These are phyloP conservation scores for Chlorella vulgaris DNA, from an alignment of 139 green algal genomes.

Conservation along the genomic window DNA sequence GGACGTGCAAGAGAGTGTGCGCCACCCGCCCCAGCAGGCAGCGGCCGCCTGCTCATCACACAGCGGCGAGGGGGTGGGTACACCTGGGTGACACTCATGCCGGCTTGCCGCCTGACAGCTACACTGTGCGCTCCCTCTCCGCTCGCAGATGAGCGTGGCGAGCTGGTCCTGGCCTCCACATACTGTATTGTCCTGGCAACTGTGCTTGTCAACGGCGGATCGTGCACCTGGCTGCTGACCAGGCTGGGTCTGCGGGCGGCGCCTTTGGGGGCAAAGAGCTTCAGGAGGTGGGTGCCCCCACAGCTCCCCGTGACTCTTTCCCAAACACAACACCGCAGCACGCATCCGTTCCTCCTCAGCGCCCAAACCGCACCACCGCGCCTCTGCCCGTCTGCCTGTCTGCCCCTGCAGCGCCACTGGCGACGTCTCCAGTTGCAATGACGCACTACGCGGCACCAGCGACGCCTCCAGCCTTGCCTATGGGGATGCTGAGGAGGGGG, in stretches of 20 bases:
- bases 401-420: background rate
- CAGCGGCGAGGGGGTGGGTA: too few species aligned
- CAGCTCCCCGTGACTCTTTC: too few species aligned
- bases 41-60: background rate
- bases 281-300: too few species aligned
- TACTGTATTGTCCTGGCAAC: constrained; percentile 66
- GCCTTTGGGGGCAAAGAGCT: background rate
- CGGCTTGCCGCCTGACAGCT: too few species aligned
- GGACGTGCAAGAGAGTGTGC: background rate
- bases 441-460: background rate
- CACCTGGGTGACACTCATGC: too few species aligned
- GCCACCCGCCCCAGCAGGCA: background rate
- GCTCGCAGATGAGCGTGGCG: background rate
- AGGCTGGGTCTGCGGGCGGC: constrained; percentile 27
- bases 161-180: constrained; percentile 56
- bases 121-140: too few species aligned
- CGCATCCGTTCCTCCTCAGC: too few species aligned
- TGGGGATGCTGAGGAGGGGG: background rate
- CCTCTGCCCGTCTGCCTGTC: too few species aligned
- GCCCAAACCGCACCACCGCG: too few species aligned
- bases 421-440: background rate
- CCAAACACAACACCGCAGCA: too few species aligned
- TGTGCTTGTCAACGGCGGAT: constrained; percentile 66
- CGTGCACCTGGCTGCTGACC: constrained; percentile 38
- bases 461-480: background rate